These are phyloP conservation scores for Ambrosia trifida DNA, from an alignment of 129 eudicot species.

Conservation along the genomic window DNA sequence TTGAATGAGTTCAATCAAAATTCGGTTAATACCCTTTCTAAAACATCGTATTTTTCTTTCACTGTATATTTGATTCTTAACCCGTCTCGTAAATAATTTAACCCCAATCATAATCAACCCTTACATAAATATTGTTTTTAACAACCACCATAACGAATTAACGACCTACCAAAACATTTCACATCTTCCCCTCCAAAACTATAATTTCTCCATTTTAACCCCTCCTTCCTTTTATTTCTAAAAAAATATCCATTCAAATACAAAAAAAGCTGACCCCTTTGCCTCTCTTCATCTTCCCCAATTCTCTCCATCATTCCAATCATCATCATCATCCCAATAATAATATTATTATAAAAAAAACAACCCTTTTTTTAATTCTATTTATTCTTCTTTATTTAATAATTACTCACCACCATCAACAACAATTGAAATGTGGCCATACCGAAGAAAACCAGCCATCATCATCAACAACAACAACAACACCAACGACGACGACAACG, in stretches of 20 bases:
- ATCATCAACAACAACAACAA: background rate
- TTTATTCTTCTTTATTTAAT: background rate
- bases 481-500: background rate
- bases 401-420: background rate
- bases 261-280: slow-evolving; percentile 33
- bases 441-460: slow-evolving; percentile 37
- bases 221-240: slow-evolving; percentile 2
- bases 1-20: no score
- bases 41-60: no score
- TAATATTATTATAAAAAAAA: no score
- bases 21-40: no score
- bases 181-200: background rate
- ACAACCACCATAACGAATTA: slow-evolving; percentile 42
- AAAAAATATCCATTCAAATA: background rate
- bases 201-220: background rate
- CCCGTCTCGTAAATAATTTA: background rate
- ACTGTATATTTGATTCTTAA: no score
- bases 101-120: background rate
- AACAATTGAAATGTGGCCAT: slow-evolving; percentile 62
- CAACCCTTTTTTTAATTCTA: background rate
- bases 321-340: background rate
- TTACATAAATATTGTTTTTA: background rate
- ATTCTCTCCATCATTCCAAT: slow-evolving; percentile 21
- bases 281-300: slow-evolving; percentile 34
- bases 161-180: slow-evolving; percentile 29